phyloP scores from a whole-genome alignment of 2,329 filamentous ascomycete genomes.

The Neospermospora avenae region DNA sequence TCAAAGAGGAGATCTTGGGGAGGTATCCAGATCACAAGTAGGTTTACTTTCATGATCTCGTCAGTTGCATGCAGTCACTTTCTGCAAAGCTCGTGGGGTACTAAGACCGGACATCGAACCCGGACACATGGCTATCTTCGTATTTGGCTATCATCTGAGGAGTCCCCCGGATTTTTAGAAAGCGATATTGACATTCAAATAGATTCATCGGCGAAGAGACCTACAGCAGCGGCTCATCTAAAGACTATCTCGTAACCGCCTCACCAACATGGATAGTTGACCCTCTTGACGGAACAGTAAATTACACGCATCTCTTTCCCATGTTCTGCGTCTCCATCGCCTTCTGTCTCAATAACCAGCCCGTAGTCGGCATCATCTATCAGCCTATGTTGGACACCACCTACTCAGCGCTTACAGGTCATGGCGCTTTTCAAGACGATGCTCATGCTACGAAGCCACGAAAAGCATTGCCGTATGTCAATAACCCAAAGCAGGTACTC shows the following conservation, averaged over 20 bases:
- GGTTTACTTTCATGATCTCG: conserved; percentile 27
- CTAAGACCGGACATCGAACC: too few relatives aligned
- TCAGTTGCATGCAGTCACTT: too few relatives aligned
- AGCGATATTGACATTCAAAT: not conserved
- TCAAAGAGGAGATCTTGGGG: conserved; percentile 54
- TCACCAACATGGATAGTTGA: conserved; percentile 73
- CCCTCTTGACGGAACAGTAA: conserved; percentile 74
- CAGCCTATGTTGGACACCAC: conserved; percentile 67
- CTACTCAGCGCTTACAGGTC: conserved; percentile 64
- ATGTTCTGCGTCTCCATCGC: conserved; percentile 81
- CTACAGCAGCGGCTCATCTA: conserved; percentile 65
- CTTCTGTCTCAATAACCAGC: conserved; percentile 56
- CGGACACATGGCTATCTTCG: too few relatives aligned
- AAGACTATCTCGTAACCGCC: conserved; percentile 63
- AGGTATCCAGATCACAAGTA: conserved; percentile 66
- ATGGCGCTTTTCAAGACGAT: conserved; percentile 54
- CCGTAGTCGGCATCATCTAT: conserved; percentile 68
- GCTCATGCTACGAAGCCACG: conserved; percentile 39
- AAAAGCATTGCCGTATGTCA: conserved; percentile 62
- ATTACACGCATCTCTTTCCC: conserved; percentile 76
- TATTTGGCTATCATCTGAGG: not conserved
- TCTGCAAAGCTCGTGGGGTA: too few relatives aligned
- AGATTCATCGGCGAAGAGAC: conserved; percentile 77
- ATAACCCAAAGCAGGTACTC: conserved; percentile 59
- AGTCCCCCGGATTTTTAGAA: not conserved